Percentiles rank a stretch among this genome's conserved stretches.
These are phyloP conservation scores for Vitis rupestris DNA, from an alignment of 164 flowering plant species.

Conservation along the genomic window DNA sequence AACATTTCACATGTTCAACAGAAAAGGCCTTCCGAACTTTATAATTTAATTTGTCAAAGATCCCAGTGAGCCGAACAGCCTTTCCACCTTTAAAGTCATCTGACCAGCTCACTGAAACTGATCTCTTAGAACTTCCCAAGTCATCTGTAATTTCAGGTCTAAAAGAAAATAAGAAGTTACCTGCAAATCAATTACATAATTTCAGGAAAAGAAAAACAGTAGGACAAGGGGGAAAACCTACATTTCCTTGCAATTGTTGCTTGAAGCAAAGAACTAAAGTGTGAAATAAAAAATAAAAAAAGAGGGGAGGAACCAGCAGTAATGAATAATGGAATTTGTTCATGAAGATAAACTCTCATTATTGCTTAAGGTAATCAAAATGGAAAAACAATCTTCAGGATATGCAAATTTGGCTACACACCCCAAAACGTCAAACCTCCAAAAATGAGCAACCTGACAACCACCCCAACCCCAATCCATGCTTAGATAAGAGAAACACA, in stretches of 20 bases:
- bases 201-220: not conserved
- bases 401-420: too few relatives aligned
- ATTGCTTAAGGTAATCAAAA: too few relatives aligned
- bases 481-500: too few relatives aligned
- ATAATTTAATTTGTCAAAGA: conserved; percentile 76
- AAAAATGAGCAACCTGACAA: too few relatives aligned
- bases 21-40: conserved; percentile 67
- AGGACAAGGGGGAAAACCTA: not conserved
- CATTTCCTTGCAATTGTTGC: too few relatives aligned
- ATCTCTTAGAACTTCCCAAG: conserved; percentile 19
- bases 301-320: not conserved
- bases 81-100: conserved; percentile 86
- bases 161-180: conserved; percentile 80
- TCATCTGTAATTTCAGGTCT: conserved; percentile 57
- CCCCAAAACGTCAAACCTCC: too few relatives aligned
- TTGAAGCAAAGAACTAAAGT: too few relatives aligned
- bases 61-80: conserved; percentile 75
- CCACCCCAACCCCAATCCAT: too few relatives aligned
- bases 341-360: too few relatives aligned
- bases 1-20: conserved; percentile 43
- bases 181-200: conserved; percentile 40
- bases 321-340: too few relatives aligned
- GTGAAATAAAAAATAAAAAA: conserved; percentile 4
- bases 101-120: conserved; percentile 72
- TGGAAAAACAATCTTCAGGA: too few relatives aligned